phyloP scores from a whole-genome alignment of 352 stramenopile genomes.

The Plasmopara viticola region DNA sequence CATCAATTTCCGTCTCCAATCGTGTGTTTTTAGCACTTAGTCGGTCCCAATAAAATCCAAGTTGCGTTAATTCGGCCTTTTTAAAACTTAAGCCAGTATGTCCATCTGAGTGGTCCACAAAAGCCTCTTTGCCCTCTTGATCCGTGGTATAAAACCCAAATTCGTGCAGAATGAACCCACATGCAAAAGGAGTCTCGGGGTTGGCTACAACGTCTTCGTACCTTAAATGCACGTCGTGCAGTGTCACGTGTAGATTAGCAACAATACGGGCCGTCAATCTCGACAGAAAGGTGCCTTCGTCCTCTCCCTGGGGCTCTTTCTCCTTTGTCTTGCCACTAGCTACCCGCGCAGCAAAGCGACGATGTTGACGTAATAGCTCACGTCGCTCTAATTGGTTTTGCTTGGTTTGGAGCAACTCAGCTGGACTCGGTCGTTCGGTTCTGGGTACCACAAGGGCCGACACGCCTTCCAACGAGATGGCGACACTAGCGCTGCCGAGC shows the following conservation, averaged over 20 bases:
- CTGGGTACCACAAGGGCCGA: constrained; percentile 66
- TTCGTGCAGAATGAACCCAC: constrained; percentile 55
- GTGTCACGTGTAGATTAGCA: constrained; percentile 74
- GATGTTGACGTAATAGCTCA: constrained; percentile 64
- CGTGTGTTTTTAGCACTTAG: constrained; percentile 22
- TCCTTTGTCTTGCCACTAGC: constrained; percentile 12
- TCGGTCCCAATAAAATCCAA: constrained; percentile 68
- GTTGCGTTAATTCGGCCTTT: constrained; percentile 38
- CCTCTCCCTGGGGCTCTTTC: constrained; percentile 20
- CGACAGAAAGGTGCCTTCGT: constrained; percentile 78
- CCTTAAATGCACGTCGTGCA: constrained; percentile 61
- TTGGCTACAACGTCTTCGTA: constrained; percentile 75
- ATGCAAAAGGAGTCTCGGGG: constrained; percentile 54
- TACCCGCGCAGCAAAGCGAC: constrained; percentile 45
- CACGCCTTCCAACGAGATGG: constrained; percentile 66
- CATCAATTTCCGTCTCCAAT: constrained; percentile 32
- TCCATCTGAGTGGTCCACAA: constrained; percentile 49
- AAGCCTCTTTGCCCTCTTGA: constrained; percentile 50
- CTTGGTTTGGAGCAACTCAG: constrained; percentile 54
- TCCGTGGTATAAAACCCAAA: constrained; percentile 76
- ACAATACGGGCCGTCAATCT: constrained; percentile 70
- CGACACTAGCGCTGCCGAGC: constrained; percentile 67
- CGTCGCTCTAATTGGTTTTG: constrained; percentile 54
- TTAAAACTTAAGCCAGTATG: constrained; percentile 55
- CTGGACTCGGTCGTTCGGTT: constrained; percentile 35